Evolutionary conservation across 2,329 filamentous ascomycete species (phyloP).

Genomic region (Epichloe baconii): DNA sequence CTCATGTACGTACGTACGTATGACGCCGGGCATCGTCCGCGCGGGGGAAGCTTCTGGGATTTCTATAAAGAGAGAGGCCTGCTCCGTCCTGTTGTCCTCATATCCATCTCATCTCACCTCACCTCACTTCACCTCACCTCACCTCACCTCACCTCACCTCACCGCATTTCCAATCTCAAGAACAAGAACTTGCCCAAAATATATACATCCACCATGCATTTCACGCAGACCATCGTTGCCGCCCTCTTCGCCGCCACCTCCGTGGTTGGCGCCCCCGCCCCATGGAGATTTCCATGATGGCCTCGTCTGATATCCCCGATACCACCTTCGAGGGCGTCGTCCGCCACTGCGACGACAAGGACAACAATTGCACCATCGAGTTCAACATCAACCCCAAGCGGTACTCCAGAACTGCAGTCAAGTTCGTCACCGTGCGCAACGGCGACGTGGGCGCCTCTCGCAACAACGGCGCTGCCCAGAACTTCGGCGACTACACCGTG

Average conservation of each 20-base stretch:
- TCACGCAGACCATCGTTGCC: conserved; percentile 26
- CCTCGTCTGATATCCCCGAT: conserved; percentile 16
- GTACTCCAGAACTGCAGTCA: conserved; percentile 18
- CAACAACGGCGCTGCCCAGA: conserved; percentile 25
- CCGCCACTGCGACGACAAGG: conserved; percentile 25
- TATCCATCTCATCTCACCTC: background rate
- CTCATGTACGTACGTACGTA: too few species aligned
- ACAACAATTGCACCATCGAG: conserved; percentile 30
- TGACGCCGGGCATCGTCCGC: too few species aligned
- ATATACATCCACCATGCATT: conserved; percentile 22
- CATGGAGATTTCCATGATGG: conserved; percentile 26
- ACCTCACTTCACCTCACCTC: background rate
- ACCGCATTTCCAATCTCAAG: background rate
- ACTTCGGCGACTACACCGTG: conserved; percentile 37
- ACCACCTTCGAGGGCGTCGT: conserved; percentile 29
- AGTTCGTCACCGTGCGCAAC: conserved; percentile 22
- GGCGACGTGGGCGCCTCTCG: conserved; percentile 15
- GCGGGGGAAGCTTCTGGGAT: too few species aligned
- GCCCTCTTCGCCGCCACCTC: conserved; percentile 22
- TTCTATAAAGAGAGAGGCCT: too few species aligned
- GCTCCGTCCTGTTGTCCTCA: too few species aligned
- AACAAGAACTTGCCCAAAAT: background rate
- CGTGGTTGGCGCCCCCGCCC: conserved; percentile 23
- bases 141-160: background rate
- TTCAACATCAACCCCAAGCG: conserved; percentile 26